A percentile compares a stretch with the other conserved stretches of the same genome.
These are phyloP conservation scores for Diaporthe ilicicola DNA, from an alignment of 2,329 filamentous ascomycete species.

Conservation along the genomic window DNA sequence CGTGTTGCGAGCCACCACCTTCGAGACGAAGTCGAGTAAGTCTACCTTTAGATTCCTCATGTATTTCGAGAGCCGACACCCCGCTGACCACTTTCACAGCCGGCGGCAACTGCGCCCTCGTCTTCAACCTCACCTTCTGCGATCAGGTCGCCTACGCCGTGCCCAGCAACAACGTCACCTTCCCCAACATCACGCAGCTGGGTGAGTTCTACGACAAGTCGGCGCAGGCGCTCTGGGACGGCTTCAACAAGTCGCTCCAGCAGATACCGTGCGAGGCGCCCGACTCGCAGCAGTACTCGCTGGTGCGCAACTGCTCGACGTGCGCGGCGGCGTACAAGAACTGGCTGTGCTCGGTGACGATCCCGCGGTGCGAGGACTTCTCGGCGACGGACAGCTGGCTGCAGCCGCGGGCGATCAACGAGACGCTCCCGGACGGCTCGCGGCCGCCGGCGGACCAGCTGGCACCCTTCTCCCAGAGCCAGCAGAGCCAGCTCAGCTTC, in stretches of 20 bases:
- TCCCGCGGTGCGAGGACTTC: slow-evolving; percentile 92
- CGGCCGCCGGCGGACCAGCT: slow-evolving; percentile 51
- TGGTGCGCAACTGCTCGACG: slow-evolving; percentile 78
- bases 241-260: slow-evolving; percentile 83
- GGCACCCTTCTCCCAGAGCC: slow-evolving; percentile 31
- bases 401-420: slow-evolving; percentile 75
- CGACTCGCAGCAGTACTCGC: slow-evolving; percentile 78
- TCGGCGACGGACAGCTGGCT: slow-evolving; percentile 60
- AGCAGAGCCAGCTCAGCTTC: slow-evolving; percentile 45
- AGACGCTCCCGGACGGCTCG: slow-evolving; percentile 76
- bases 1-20: slow-evolving; percentile 77
- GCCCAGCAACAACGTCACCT: slow-evolving; percentile 76
- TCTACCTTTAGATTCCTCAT: slow-evolving; percentile 24
- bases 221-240: slow-evolving; percentile 73
- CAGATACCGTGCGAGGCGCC: slow-evolving; percentile 87
- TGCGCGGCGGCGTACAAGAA: slow-evolving; percentile 86
- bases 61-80: background rate
- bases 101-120: slow-evolving; percentile 84
- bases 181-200: slow-evolving; percentile 68
- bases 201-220: slow-evolving; percentile 80
- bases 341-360: slow-evolving; percentile 94
- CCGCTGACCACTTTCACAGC: slow-evolving; percentile 23
- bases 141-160: slow-evolving; percentile 90
- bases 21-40: slow-evolving; percentile 80
- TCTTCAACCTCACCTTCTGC: slow-evolving; percentile 91